Base-by-base conservation (phyloP, 1,284 basidiomycete species). In the Porphyrellus sp. region DNA sequence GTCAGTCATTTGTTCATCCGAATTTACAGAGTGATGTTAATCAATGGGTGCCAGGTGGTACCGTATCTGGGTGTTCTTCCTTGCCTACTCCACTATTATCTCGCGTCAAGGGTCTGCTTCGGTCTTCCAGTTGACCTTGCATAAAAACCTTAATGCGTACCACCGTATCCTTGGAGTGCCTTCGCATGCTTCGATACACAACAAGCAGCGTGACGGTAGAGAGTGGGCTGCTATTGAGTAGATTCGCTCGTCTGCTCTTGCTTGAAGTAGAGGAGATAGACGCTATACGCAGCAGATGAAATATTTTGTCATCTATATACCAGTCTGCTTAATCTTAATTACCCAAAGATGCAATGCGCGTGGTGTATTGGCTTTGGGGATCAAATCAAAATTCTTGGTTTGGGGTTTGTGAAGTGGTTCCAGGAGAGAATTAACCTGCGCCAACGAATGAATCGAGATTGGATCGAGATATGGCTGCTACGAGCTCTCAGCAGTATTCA, bases 61-160 rank as follows among this genome's bases (percentile, higher is more conserved):
- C 77, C 79, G 92, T 58, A 81, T 91, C 67, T 95, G 92, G 92
- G 83, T 83, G 5, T 95, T 87, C 80, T 95, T 95, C 84, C 80
- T 95, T 23, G 91, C 91, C 27, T 93, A 84, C 70, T 82, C 84
- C 38, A 79, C 78, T 16, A 91, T 93, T 59, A 80, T 78, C 57
- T 80, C 82, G 60, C 79, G 92, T 41, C 90, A 97, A 77, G 94
- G 94, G 31, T 78, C 85, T 23, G 83, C 87, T 9, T 91, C 91
- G 0, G 87, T 96, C 40, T 97, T 95, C 88, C 94, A 98, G 76
- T 85, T 99, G 65, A 97, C 93, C 3, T 74, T 95, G 59, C 93
- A 98, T 79, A 98, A 99, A 78, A 98, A 98, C 79, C 73, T 98
- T 60, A 98, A 98, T 69, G 93, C 89, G 4, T 95, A 86, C 77